phyloP scores from a whole-genome alignment of 2,329 filamentous ascomycete genomes.

The Pyrenochaeta sp. region DNA sequence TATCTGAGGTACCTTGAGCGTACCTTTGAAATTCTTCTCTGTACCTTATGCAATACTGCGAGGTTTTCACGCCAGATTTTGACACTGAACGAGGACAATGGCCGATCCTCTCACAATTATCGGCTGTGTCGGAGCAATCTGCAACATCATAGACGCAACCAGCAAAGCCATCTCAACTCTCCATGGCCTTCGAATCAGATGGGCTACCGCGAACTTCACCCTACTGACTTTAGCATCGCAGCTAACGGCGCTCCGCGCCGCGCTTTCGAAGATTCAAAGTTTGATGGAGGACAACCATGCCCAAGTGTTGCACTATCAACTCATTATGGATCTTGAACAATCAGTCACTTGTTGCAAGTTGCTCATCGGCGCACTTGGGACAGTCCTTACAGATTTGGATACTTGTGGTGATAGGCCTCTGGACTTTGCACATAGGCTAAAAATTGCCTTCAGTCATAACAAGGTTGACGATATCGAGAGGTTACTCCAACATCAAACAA shows the following conservation, averaged over 20 bases:
- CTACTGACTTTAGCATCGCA: conserved; percentile 22
- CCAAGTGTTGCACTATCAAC: conserved; percentile 17
- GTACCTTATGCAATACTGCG: not conserved
- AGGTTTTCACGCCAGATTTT: not conserved
- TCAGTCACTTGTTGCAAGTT: conserved; percentile 20
- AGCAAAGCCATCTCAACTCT: conserved; percentile 5
- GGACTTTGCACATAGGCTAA: conserved; percentile 9
- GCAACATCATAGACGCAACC: conserved; percentile 11
- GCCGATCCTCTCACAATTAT: conserved; percentile 9
- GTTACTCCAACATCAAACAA: conserved; percentile 20
- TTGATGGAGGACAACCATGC: conserved; percentile 14
- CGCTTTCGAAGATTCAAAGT: conserved; percentile 26
- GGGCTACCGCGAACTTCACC: conserved; percentile 18
- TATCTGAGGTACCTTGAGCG: not conserved
- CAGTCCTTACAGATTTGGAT: conserved; percentile 9
- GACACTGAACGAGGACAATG: not conserved
- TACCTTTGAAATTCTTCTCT: not conserved
- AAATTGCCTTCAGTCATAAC: conserved; percentile 13
- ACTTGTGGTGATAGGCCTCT: conserved; percentile 1
- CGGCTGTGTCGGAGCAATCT: conserved; percentile 3
- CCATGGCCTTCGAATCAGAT: conserved; percentile 5
- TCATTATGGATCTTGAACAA: conserved; percentile 24
- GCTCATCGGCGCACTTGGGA: conserved; percentile 17
- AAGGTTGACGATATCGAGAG: conserved; percentile 18
- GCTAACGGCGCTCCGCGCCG: conserved; percentile 19